These are phyloP conservation scores for Komagataea norvegica DNA, from an alignment of 1,139 yeast genomes.

Conservation along the genomic window DNA sequence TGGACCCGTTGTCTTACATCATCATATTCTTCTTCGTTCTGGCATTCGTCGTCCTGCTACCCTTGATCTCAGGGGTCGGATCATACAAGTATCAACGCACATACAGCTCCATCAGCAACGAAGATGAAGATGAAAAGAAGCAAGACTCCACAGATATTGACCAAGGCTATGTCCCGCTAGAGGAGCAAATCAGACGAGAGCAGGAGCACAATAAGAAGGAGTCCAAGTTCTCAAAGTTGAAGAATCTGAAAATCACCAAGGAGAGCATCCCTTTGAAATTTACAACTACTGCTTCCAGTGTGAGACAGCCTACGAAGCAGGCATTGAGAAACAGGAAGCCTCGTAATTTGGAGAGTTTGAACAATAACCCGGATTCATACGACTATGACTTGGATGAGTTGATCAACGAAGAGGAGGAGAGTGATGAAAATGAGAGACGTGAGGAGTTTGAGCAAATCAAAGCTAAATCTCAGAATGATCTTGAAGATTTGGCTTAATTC, in stretches of 20 bases:
- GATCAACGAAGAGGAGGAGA: constrained; percentile 18
- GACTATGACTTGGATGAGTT: constrained; percentile 26
- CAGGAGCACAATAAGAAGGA: constrained; percentile 8
- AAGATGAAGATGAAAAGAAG: constrained; percentile 4
- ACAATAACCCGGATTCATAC: constrained; percentile 20
- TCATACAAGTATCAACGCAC: constrained; percentile 12
- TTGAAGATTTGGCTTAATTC: constrained; percentile 23
- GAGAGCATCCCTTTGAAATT: constrained; percentile 24
- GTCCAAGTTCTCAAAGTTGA: constrained; percentile 13
- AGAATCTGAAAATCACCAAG: constrained; percentile 16
- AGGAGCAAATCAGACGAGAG: constrained; percentile 17
- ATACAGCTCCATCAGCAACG: constrained; percentile 5
- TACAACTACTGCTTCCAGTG: constrained; percentile 5
- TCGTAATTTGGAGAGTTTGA: constrained; percentile 4
- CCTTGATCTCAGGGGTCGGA: constrained; percentile 22
- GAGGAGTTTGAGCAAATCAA: constrained; percentile 12
- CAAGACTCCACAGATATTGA: too few relatives aligned
- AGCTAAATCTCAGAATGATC: constrained; percentile 17
- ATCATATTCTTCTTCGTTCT: constrained; percentile 14
- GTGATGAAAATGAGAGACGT: constrained; percentile 15
- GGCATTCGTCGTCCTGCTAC: constrained; percentile 17
- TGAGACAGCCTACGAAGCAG: not conserved
- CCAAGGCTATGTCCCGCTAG: constrained; percentile 24
- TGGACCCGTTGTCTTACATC: constrained; percentile 11
- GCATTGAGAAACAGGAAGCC: constrained; percentile 20